Percentiles rank a stretch among this genome's conserved stretches.
phyloP scores from a whole-genome alignment of 164 flowering plant species.

The Echeveria elegans region DNA sequence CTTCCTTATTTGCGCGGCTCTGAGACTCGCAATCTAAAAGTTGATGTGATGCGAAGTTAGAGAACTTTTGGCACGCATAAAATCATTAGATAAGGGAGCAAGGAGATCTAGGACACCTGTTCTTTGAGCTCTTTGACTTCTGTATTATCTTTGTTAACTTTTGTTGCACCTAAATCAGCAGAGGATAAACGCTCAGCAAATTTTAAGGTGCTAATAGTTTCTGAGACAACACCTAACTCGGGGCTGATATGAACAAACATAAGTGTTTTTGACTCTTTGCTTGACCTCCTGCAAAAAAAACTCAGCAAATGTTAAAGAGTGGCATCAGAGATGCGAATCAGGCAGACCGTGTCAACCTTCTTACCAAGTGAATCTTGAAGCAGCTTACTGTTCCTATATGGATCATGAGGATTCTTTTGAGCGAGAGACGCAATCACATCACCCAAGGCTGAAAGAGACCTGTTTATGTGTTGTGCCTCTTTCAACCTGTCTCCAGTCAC shows the following conservation, averaged over 20 bases:
- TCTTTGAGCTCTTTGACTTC: slow-evolving; percentile 69
- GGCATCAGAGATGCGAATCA: neutral
- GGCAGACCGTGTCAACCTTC: too few species aligned
- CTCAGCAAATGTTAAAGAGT: neutral
- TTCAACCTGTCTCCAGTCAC: slow-evolving; percentile 85
- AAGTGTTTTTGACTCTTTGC: slow-evolving; percentile 91
- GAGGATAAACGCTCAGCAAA: slow-evolving; percentile 78
- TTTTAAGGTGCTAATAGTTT: slow-evolving; percentile 70
- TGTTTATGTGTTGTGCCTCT: slow-evolving; percentile 89
- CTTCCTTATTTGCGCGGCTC: slow-evolving; percentile 49
- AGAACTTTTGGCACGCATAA: too few species aligned
- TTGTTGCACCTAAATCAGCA: slow-evolving; percentile 75
- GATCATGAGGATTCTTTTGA: slow-evolving; percentile 78
- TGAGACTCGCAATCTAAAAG: slow-evolving; percentile 52
- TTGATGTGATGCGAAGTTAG: neutral
- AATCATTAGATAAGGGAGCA: neutral
- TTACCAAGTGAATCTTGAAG: slow-evolving; percentile 90
- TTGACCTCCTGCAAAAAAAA: slow-evolving; percentile 57
- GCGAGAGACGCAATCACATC: slow-evolving; percentile 92
- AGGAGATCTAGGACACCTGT: slow-evolving; percentile 40
- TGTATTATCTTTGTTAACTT: slow-evolving; percentile 46
- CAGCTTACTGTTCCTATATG: slow-evolving; percentile 72
- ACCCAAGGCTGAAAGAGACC: slow-evolving; percentile 83
- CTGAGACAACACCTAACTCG: slow-evolving; percentile 56
- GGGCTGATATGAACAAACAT: slow-evolving; percentile 99